Percentiles rank a stretch among this genome's conserved stretches.
Conservation (phyloP, 139 green algal genomes). For the Raphidocelis subcapitata region DNA sequence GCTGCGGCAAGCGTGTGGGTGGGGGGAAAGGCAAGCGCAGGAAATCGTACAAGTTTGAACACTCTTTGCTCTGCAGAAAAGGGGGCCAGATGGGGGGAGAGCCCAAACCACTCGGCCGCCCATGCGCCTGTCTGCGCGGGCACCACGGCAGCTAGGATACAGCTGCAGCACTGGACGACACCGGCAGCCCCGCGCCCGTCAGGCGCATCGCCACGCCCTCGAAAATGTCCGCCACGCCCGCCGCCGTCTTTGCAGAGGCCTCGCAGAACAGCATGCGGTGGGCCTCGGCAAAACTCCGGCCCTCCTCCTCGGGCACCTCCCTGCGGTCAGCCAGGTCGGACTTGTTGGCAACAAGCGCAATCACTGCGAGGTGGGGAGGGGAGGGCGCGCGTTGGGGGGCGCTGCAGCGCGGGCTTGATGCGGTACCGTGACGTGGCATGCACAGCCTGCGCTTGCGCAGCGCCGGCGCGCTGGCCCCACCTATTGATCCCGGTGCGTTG, state of each 20-base stretch:
- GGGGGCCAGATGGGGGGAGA: too few species aligned
- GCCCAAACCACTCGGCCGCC: too few species aligned
- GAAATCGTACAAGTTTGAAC: too few species aligned
- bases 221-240: constrained; percentile 82
- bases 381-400: not conserved
- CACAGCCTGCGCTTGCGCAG: too few species aligned
- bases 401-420: too few species aligned
- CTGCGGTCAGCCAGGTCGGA: constrained; percentile 61
- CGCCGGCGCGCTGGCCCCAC: too few species aligned
- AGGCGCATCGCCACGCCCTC: constrained; percentile 57
- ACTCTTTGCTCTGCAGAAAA: too few species aligned
- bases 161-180: constrained; percentile 21
- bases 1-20: too few species aligned
- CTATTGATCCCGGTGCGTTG: constrained; percentile 58
- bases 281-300: constrained; percentile 55
- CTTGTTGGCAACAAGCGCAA: constrained; percentile 88
- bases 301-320: constrained; percentile 60
- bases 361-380: constrained; percentile 33
- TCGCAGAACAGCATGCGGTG: constrained; percentile 83
- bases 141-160: not conserved
- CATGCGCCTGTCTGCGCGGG: too few species aligned
- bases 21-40: too few species aligned
- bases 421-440: too few species aligned
- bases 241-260: constrained; percentile 76
- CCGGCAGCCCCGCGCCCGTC: constrained; percentile 34